Evolutionary conservation across 2,329 filamentous ascomycete genomes (phyloP), one percentile per base, ranked within the genome.

Genomic region (Parafenestella ontariensis): DNA sequence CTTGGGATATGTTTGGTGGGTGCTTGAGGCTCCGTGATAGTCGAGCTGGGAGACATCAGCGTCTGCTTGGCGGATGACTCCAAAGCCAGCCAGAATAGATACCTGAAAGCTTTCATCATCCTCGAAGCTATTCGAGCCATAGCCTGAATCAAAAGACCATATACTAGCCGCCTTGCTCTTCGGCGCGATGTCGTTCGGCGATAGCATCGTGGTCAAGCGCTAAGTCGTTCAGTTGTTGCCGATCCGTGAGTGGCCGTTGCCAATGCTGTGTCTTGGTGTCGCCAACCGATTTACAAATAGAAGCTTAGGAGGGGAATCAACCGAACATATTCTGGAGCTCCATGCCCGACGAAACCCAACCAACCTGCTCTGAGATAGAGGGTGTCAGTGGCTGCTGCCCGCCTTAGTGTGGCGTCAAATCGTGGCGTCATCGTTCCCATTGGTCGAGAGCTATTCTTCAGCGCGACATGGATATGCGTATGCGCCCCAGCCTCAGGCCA

Each of bases 111-210:
- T 31, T 4, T 60, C 63, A 6, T 66, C 65, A 20, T 66, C 62
- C 15, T 55, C 48, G 20, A 62, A 43, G 7, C 54, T 55, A 26
- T 58, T 63, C 5, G 69, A 65, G 15, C 53, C 65, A 58, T 75
- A 75, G 6, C 72, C 70, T n/a, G 71, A 75, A 49, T 75, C 71
- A 23, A 70, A 52, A 18, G 65, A 69, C 65, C 67, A 71, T 29
- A 70, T 70, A 42, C 70, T 72, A 17, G 68, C 56, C 8, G 69
- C 65, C 31, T 57, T 63, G 31, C 21, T 43, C 46, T 68, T 72
- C 11, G 57, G 47, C n/a, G 52, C 17, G 40, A 59, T 48, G 37
- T 59, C 60, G 45, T 61, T 56, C 5, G 61, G 67, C n/a, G 66
- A 65, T 43, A 66, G 54, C 69, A 73, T 72, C 28, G 37, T 58